Evolutionary conservation across 1,284 basidiomycete genomes (phyloP).

Genomic region (Trametes versicolor): DNA sequence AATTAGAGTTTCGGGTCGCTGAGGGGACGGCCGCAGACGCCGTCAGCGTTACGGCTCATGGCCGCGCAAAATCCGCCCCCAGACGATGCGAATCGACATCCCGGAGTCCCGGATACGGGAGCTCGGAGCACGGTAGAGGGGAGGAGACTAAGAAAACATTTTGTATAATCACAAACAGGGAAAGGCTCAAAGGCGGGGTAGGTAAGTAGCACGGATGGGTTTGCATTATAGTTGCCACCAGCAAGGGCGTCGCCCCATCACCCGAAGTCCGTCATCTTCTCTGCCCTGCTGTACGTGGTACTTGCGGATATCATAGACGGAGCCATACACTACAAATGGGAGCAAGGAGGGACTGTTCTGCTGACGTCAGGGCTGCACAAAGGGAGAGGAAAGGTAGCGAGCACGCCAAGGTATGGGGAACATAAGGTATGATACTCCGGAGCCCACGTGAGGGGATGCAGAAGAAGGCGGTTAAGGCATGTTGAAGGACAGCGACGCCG

Average conservation of each 20-base stretch:
- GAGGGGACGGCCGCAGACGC: no score
- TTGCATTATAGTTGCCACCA: slow-evolving; percentile 11
- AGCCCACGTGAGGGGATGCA: not conserved
- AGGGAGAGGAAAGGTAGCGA: not conserved
- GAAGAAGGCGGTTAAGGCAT: slow-evolving; percentile 26
- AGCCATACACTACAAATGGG: slow-evolving; percentile 10
- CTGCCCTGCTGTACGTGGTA: slow-evolving; percentile 1
- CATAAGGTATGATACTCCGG: slow-evolving; percentile 1
- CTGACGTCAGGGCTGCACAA: slow-evolving; percentile 16
- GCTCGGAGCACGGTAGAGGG: not conserved
- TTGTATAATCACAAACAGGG: slow-evolving; percentile 31
- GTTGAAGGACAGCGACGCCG: slow-evolving; percentile 36
- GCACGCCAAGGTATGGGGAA: not conserved
- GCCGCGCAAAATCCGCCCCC: no score
- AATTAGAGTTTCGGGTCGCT: no score
- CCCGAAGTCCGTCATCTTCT: slow-evolving; percentile 12
- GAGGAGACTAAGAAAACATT: slow-evolving; percentile 26
- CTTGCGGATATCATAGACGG: slow-evolving; percentile 15
- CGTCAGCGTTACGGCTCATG: no score
- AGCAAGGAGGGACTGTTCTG: slow-evolving; percentile 18
- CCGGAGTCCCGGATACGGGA: no score
- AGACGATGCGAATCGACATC: no score
- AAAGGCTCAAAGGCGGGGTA: slow-evolving; percentile 9
- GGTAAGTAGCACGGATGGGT: slow-evolving; percentile 7
- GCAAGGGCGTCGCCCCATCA: not conserved